Conservation (phyloP, 257 asterid species). For the Parsonsia alboflavescens region DNA sequence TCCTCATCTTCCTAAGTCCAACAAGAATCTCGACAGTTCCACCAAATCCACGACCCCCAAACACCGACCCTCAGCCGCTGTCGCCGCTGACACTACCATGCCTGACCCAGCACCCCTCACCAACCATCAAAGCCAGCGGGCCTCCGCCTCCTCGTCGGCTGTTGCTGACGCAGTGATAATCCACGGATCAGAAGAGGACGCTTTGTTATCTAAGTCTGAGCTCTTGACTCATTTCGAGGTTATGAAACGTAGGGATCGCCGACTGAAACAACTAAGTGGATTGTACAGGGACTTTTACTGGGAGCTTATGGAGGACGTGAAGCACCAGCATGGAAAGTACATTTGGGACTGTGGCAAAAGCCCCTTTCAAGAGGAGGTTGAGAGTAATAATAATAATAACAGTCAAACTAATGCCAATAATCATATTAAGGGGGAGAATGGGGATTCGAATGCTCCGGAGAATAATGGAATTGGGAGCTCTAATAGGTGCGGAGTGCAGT, state of each 20-base stretch:
- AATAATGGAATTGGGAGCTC: background rate
- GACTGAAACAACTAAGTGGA: slow-evolving; percentile 49
- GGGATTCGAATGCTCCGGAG: slow-evolving; percentile 3
- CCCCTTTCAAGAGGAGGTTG: slow-evolving; percentile 60
- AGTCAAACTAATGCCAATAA: background rate
- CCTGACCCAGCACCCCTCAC: slow-evolving; percentile 19
- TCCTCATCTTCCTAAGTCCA: background rate
- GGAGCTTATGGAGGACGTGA: slow-evolving; percentile 84
- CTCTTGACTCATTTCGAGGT: slow-evolving; percentile 58
- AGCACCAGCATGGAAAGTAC: slow-evolving; percentile 49
- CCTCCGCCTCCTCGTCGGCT: slow-evolving; percentile 36
- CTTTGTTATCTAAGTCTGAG: slow-evolving; percentile 44
- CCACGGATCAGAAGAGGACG: slow-evolving; percentile 58
- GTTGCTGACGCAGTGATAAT: slow-evolving; percentile 34
- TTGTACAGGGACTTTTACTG: slow-evolving; percentile 74
- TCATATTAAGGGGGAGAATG: slow-evolving; percentile 11
- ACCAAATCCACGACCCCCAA: background rate
- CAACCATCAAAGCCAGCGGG: slow-evolving; percentile 4
- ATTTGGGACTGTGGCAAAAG: slow-evolving; percentile 73
- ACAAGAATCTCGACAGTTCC: background rate
- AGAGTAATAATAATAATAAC: slow-evolving; percentile 20
- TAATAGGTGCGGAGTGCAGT: slow-evolving; percentile 39
- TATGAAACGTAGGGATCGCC: slow-evolving; percentile 54
- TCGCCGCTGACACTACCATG: slow-evolving; percentile 13
- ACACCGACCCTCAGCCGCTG: background rate